phyloP scores from a whole-genome alignment of 2,329 filamentous ascomycete species.

The Penicillium sp. region DNA sequence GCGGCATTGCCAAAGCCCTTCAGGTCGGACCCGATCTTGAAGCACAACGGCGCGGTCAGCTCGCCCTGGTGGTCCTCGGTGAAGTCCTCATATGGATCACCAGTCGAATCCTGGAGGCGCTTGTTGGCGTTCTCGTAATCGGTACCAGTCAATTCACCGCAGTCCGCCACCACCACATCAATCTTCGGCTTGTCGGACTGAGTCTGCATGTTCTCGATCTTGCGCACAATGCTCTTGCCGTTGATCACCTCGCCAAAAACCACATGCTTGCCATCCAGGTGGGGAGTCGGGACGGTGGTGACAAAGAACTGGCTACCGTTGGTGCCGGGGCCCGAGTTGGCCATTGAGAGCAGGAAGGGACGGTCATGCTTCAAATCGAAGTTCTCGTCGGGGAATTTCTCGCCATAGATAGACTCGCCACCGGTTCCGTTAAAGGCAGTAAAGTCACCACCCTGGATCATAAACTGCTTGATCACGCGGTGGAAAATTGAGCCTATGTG shows the following conservation, averaged over 20 bases:
- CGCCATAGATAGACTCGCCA: slow-evolving; percentile 94
- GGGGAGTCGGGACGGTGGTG: slow-evolving; percentile 89
- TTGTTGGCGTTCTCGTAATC: slow-evolving; percentile 61
- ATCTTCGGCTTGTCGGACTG: slow-evolving; percentile 69
- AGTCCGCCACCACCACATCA: slow-evolving; percentile 72
- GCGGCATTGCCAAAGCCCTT: slow-evolving; percentile 91
- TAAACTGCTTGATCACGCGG: slow-evolving; percentile 96
- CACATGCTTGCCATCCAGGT: slow-evolving; percentile 93
- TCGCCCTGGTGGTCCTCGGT: slow-evolving; percentile 70
- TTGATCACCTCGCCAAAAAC: slow-evolving; percentile 92
- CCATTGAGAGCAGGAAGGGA: slow-evolving; percentile 94
- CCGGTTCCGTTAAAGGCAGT: slow-evolving; percentile 91
- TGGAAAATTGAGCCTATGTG: slow-evolving; percentile 74
- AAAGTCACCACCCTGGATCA: slow-evolving; percentile 98
- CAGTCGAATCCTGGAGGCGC: slow-evolving; percentile 69
- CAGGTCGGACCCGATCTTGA: slow-evolving; percentile 74
- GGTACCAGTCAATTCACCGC: slow-evolving; percentile 72
- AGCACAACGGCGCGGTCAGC: slow-evolving; percentile 61
- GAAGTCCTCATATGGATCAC: slow-evolving; percentile 92
- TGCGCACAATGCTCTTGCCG: slow-evolving; percentile 83
- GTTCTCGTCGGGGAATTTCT: slow-evolving; percentile 96
- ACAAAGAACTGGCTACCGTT: slow-evolving; percentile 99
- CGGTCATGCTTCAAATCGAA: slow-evolving; percentile 87
- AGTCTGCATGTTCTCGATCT: slow-evolving; percentile 79
- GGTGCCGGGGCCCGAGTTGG: slow-evolving; percentile 89